Base-by-base conservation (phyloP, 129 eudicot species). In the Tanacetum coccineum region DNA sequence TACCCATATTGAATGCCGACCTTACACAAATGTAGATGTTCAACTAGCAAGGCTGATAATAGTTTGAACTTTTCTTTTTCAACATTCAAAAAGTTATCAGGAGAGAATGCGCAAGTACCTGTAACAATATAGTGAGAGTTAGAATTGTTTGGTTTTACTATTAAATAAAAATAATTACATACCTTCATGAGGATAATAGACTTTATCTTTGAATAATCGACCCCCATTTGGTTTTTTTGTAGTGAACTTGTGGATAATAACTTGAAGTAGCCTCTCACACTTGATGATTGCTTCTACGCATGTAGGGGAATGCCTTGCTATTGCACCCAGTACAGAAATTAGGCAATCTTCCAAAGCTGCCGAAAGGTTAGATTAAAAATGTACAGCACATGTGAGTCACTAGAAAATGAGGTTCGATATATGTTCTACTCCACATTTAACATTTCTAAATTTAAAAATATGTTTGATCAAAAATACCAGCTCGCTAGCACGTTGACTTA, bases 291-390 rank as follows among this genome's bases (percentile, higher is more conserved):
- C 96, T 81, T 85, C 81, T 70, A 93, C 83, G 77, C 95, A 89
- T 62, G 95, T 80, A 44, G 95, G 95, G 40, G 99, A 89, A 82
- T 88, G 95, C 74, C 96, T 85, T 67, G 90, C 95, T 70, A 93
- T 53, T 60, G 96, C 96, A 68, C 89, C 67, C 69, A 89, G 76
- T 74, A 86, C 81, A 14, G 96, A 78, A 26, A 93, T 67, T 66
- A 85, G 66, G 78, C 81, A 70, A 74, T 93, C 96, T 78, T 93
- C 95, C 81, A 93, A 77, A 68, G 82, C 77, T 18, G 81, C 63
- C 13, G 93, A 80, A 48, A 95, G 96, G 64, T 89, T 83, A 45
- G 88, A 75, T 96, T 93, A 83, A 47, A 52, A 64, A 40, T 50
- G 82, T 47, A 54, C 36, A 62, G 13, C 39, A 32, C 39, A 32